Conservation (phyloP, 495 filamentous ascomycete genomes). For the Lindgomyces ingoldianus region DNA sequence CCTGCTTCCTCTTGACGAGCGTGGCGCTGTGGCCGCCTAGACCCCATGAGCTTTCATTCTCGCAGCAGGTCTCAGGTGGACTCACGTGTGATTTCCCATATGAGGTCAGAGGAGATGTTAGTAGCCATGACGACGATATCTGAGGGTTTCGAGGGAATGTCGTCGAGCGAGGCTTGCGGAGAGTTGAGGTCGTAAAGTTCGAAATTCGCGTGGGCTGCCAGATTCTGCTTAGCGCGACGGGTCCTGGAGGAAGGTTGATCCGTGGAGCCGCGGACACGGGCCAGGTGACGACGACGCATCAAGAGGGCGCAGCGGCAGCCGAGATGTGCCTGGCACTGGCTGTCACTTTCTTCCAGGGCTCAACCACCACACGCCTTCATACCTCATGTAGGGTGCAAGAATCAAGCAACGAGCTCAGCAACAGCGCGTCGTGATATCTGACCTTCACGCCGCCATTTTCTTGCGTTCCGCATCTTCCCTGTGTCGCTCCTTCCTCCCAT, state of each 20-base stretch:
- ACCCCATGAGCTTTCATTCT: background rate
- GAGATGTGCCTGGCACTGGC: background rate
- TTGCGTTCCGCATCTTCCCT: background rate
- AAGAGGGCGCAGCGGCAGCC: background rate
- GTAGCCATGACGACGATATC: constrained; percentile 43
- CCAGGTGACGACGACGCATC: constrained; percentile 7
- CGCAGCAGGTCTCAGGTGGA: background rate
- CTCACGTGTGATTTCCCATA: constrained; percentile 86
- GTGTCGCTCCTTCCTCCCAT: background rate
- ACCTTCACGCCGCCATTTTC: background rate
- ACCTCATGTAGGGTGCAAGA: background rate
- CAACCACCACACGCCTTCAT: background rate
- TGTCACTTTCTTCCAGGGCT: background rate
- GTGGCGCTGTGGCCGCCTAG: constrained; percentile 77
- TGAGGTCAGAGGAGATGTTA: constrained; percentile 74
- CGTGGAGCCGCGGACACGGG: background rate
- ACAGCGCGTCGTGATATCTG: background rate
- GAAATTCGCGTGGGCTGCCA: background rate
- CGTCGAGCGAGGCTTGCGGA: background rate
- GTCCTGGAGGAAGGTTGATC: background rate
- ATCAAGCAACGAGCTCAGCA: background rate
- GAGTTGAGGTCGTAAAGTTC: background rate
- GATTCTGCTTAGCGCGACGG: background rate
- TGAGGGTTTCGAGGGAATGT: background rate
- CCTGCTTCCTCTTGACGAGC: constrained; percentile 82